Percentiles rank a stretch among this genome's conserved stretches.
Evolutionary conservation across 2,329 filamentous ascomycete genomes (phyloP).

Genomic region (Zalaria obscura): DNA sequence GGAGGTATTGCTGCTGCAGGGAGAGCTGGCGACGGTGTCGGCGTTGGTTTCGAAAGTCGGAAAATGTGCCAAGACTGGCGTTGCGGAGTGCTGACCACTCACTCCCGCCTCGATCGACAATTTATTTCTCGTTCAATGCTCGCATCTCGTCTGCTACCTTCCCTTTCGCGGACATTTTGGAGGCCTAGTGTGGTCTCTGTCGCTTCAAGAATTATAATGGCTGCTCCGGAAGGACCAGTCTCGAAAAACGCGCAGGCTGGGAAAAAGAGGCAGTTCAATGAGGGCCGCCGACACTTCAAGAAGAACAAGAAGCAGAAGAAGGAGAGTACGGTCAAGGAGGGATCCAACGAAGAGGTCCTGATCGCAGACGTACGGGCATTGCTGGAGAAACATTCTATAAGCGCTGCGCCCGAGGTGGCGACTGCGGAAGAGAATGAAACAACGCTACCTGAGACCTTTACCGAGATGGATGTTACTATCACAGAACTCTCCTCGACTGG

Average conservation of each 20-base stretch:
- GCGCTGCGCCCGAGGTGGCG: slow-evolving; percentile 7
- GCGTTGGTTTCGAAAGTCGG: too few relatives aligned
- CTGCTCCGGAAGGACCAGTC: background rate
- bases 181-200: too few relatives aligned
- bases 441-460: slow-evolving; percentile 48
- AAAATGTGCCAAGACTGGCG: too few relatives aligned
- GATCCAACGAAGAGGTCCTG: slow-evolving; percentile 34
- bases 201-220: slow-evolving; percentile 3
- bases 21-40: too few relatives aligned
- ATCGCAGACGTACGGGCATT: slow-evolving; percentile 30
- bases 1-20: too few relatives aligned
- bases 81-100: background rate
- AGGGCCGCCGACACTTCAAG: slow-evolving; percentile 22
- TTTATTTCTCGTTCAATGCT: background rate
- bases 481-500: slow-evolving; percentile 77
- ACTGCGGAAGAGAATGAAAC: slow-evolving; percentile 6
- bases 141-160: background rate
- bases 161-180: background rate
- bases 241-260: background rate
- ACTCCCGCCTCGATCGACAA: background rate
- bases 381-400: slow-evolving; percentile 19
- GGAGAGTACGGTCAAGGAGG: slow-evolving; percentile 24
- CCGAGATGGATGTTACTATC: slow-evolving; percentile 73
- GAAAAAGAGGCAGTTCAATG: slow-evolving; percentile 21
- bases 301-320: slow-evolving; percentile 36